Evolutionary conservation across 495 filamentous ascomycete species (phyloP).

Genomic region (Aspergillus sclerotiicarbonarius): DNA sequence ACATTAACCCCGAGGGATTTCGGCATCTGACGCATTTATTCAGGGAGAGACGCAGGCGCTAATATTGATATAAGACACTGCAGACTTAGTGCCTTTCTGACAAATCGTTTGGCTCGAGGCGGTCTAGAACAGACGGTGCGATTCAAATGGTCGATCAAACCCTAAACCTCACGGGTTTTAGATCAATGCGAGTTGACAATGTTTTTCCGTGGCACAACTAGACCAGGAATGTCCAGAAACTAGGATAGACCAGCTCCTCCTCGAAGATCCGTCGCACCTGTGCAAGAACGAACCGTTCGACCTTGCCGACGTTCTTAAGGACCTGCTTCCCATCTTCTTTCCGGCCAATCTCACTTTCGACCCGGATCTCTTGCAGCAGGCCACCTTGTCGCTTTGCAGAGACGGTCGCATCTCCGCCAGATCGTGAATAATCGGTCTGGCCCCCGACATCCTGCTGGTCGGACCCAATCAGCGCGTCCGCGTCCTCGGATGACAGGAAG

Average conservation of each 20-base stretch:
- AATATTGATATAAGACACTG: not conserved
- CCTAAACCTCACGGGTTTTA: not conserved
- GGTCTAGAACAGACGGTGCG: not conserved
- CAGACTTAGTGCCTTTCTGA: not conserved
- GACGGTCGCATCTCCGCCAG: slow-evolving; percentile 18
- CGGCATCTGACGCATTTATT: not conserved
- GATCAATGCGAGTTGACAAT: not conserved
- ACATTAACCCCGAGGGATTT: not conserved
- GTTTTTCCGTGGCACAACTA: slow-evolving; percentile 33
- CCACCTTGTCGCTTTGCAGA: slow-evolving; percentile 60
- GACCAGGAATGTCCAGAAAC: slow-evolving; percentile 95
- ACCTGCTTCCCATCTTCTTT: slow-evolving; percentile 88
- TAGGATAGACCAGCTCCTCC: slow-evolving; percentile 74
- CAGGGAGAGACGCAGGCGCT: not conserved
- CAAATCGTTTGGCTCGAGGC: not conserved
- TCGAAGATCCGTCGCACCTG: slow-evolving; percentile 97
- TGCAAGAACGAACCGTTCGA: slow-evolving; percentile 94
- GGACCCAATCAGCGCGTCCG: slow-evolving; percentile 60
- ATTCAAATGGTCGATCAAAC: not conserved
- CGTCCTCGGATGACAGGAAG: slow-evolving; percentile 86
- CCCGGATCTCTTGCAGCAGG: slow-evolving; percentile 83
- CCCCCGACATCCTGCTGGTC: slow-evolving; percentile 44
- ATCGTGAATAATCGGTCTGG: slow-evolving; percentile 16
- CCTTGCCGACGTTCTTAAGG: slow-evolving; percentile 96
- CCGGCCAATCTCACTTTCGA: slow-evolving; percentile 96